Evolutionary conservation across 306 rosid genomes (phyloP).

Genomic region (Vigna reflexopilosa): DNA sequence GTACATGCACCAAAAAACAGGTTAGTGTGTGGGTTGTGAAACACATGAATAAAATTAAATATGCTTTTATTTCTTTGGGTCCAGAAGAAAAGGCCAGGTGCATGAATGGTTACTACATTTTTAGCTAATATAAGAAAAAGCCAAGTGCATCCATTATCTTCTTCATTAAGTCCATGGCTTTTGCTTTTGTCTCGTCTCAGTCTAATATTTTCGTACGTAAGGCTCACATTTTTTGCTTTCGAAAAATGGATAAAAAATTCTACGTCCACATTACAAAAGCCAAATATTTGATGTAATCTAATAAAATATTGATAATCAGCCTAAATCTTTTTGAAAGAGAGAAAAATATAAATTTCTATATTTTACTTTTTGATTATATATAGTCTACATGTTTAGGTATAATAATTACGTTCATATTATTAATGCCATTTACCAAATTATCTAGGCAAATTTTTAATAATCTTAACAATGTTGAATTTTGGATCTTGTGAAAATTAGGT

Average conservation of each 20-base stretch:
- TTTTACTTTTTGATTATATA: too few relatives aligned
- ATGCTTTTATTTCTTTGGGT: neutral
- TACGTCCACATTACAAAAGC: neutral
- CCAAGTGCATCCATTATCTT: neutral
- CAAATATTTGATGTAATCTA: slow-evolving; percentile 6
- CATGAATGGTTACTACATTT: slow-evolving; percentile 21
- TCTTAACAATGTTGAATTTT: too few relatives aligned
- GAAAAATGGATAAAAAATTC: neutral
- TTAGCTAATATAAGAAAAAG: neutral
- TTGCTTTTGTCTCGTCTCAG: neutral
- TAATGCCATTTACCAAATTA: neutral
- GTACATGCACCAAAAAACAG: too few relatives aligned
- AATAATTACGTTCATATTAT: neutral
- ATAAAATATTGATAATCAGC: neutral
- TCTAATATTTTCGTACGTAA: too few relatives aligned
- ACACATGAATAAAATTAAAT: slow-evolving; percentile 28
- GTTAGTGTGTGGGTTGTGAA: neutral
- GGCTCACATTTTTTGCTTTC: slow-evolving; percentile 4
- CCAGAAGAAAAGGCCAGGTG: slow-evolving; percentile 3
- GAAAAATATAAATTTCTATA: neutral
- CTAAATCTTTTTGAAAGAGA: neutral
- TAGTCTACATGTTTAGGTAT: neutral
- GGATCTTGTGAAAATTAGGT: too few relatives aligned
- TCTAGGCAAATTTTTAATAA: too few relatives aligned
- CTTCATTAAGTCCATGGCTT: neutral